phyloP scores from a whole-genome alignment of 2,329 filamentous ascomycete genomes.

The Penicillium janthinellum region DNA sequence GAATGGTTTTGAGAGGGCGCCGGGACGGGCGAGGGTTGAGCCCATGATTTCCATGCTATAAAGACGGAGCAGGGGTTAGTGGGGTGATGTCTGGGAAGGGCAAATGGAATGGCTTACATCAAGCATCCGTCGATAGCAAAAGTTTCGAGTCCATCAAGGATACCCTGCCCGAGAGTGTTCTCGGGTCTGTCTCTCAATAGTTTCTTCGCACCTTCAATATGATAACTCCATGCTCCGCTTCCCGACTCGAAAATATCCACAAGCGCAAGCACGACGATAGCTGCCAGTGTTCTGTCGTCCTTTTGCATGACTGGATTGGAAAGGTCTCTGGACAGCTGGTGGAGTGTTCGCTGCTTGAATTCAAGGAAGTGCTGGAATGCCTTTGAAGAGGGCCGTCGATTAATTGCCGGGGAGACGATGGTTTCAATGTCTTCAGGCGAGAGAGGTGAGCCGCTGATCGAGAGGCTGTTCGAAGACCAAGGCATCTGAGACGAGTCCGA shows the following conservation, averaged over 20 bases:
- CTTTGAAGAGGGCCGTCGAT: conserved; percentile 37
- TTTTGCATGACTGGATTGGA: conserved; percentile 33
- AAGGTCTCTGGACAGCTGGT: conserved; percentile 42
- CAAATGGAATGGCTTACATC: conserved; percentile 28
- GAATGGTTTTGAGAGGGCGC: conserved; percentile 42
- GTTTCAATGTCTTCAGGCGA: conserved; percentile 33
- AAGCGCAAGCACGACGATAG: conserved; percentile 53
- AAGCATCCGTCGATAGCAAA: conserved; percentile 43
- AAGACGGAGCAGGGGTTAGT: conserved; percentile 1
- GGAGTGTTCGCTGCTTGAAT: conserved; percentile 53
- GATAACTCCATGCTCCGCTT: conserved; percentile 54
- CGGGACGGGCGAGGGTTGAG: conserved; percentile 44
- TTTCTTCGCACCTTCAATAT: conserved; percentile 54
- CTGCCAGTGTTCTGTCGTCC: conserved; percentile 48
- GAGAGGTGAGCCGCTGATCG: conserved; percentile 17
- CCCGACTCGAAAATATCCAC: conserved; percentile 56
- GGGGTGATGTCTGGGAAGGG: background rate
- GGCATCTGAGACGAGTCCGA: conserved; percentile 38
- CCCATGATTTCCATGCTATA: conserved; percentile 47
- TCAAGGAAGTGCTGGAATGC: conserved; percentile 46
- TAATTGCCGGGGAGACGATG: conserved; percentile 33
- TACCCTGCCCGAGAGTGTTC: conserved; percentile 20
- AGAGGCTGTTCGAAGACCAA: conserved; percentile 30
- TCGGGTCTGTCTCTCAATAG: conserved; percentile 44
- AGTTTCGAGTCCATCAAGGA: conserved; percentile 38